Conservation (phyloP, 2,329 filamentous ascomycete species). For the Calonectria henricotiae region DNA sequence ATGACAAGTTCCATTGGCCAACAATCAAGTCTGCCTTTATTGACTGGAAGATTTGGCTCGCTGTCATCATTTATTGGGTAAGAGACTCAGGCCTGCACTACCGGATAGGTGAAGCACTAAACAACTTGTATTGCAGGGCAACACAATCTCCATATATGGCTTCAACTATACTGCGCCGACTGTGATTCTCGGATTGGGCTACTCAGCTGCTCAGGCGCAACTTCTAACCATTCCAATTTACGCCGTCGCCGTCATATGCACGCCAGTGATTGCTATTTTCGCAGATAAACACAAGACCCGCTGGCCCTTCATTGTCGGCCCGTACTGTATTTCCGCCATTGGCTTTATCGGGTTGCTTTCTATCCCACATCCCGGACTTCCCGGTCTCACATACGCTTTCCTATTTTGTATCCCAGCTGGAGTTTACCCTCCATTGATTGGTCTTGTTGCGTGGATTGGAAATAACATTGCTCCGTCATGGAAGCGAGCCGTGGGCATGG, state of each 20-base stretch:
- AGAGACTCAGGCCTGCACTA: not conserved
- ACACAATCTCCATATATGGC: conserved; percentile 23
- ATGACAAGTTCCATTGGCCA: conserved; percentile 25
- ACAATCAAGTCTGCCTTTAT: conserved; percentile 1
- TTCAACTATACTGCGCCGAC: conserved; percentile 31
- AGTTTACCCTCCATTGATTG: conserved; percentile 26
- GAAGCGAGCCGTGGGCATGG: conserved; percentile 30
- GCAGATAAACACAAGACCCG: conserved; percentile 21
- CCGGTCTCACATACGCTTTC: conserved; percentile 32
- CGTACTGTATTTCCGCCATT: conserved; percentile 19
- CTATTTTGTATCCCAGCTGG: conserved; percentile 24
- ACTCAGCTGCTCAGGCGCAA: conserved; percentile 25
- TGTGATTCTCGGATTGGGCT: conserved; percentile 26
- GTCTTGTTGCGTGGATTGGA: conserved; percentile 22
- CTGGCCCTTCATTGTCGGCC: conserved; percentile 24
- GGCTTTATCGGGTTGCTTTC: conserved; percentile 15
- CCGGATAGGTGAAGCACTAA: not conserved
- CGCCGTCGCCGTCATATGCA: not conserved
- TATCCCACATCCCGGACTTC: conserved; percentile 25
- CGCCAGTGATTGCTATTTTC: not conserved
- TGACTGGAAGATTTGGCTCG: conserved; percentile 35
- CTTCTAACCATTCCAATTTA: conserved; percentile 33
- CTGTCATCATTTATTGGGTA: conserved; percentile 32
- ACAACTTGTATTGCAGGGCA: not conserved
- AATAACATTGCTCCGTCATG: conserved; percentile 29